Base-by-base conservation (phyloP, 1,284 basidiomycete genomes). In the Leucoagaricus sp. region DNA sequence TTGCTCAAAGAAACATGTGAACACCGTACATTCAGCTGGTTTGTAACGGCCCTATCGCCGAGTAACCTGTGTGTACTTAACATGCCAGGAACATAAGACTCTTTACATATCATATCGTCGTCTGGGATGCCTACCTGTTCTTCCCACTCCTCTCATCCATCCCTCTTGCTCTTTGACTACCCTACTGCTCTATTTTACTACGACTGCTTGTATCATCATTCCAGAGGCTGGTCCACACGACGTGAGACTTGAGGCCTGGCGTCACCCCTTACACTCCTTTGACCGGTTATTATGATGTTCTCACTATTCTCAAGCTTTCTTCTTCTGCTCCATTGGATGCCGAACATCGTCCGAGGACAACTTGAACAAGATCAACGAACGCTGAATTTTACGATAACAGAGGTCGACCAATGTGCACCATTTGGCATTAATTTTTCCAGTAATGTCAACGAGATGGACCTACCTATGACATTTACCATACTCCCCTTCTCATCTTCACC, bases 361-460 rank as follows among this genome's bases (percentile, higher is more conserved):
- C 60, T n/a, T n/a, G n/a, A n/a, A n/a, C n/a, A n/a, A 64, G 72
- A 15, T 38, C 15, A 66, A 75, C n/a, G n/a, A n/a, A n/a, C n/a
- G 57, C 77, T 86, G 67, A 67, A 72, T 13, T 78, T 84, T 60
- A 79, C 81, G 34, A 56, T 56, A 40, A 49, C 42, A 13, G 59
- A 73, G 46, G 78, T 83, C 61, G 66, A 74, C 54, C 83, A 87
- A 67, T 87, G 85, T 71, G 77, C 76, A 59, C 73, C 75, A 33
- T 77, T 84, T 61, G 69, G 68, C 47, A 69, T 86, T 55, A 63
- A 71, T 34, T 81, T 86, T 61, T 62, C 67, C 46, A 80, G 80
- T 19, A 58, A 64, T 21, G 60, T 62, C 58, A 60, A 63, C 47
- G 59, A 64, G 36, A 65, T 70, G 23, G 50, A 56, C 3, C 67